A percentile compares a stretch with the other conserved stretches of the same genome.
Evolutionary conservation across 2,329 filamentous ascomycete genomes (phyloP).

Genomic region (Phaeophleospora eucalypticola): DNA sequence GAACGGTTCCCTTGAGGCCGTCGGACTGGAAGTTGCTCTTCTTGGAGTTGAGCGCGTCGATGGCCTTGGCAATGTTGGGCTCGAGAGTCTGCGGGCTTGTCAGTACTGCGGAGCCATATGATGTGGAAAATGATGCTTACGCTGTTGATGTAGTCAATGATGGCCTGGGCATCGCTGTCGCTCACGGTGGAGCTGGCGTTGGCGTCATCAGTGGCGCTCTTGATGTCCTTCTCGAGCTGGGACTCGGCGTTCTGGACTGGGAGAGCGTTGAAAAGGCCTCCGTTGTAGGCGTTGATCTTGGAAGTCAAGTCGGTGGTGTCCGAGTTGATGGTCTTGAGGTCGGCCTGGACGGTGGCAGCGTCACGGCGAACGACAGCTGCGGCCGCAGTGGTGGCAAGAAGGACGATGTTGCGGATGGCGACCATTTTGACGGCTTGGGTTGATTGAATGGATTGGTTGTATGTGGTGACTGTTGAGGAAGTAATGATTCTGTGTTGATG

Average conservation of each 20-base stretch:
- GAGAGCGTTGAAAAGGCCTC: slow-evolving; percentile 14
- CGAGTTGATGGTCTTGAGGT: slow-evolving; percentile 17
- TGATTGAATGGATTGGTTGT: too few species aligned
- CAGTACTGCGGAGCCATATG: neutral
- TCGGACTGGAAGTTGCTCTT: slow-evolving; percentile 14
- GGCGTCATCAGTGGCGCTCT: slow-evolving; percentile 16
- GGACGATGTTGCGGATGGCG: slow-evolving; percentile 13
- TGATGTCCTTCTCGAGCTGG: slow-evolving; percentile 18
- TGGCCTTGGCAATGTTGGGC: slow-evolving; percentile 12
- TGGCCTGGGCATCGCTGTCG: slow-evolving; percentile 13
- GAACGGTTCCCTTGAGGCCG: slow-evolving; percentile 12
- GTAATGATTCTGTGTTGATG: neutral
- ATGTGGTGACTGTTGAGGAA: neutral
- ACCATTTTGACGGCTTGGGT: slow-evolving; percentile 11
- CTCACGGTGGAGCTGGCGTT: slow-evolving; percentile 9
- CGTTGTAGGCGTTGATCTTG: slow-evolving; percentile 16
- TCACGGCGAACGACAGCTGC: slow-evolving; percentile 14
- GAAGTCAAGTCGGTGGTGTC: slow-evolving; percentile 15
- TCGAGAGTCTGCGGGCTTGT: slow-evolving; percentile 22
- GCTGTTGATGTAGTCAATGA: slow-evolving; percentile 11
- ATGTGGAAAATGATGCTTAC: neutral
- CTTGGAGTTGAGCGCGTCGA: slow-evolving; percentile 18
- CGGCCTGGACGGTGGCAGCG: slow-evolving; percentile 8
- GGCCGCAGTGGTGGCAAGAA: slow-evolving; percentile 9
- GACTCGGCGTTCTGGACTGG: slow-evolving; percentile 13